Percentiles rank a stretch among this genome's conserved stretches.
Evolutionary conservation across 208 protist genomes (phyloP).

Genomic region (Crithidia mellificae): DNA sequence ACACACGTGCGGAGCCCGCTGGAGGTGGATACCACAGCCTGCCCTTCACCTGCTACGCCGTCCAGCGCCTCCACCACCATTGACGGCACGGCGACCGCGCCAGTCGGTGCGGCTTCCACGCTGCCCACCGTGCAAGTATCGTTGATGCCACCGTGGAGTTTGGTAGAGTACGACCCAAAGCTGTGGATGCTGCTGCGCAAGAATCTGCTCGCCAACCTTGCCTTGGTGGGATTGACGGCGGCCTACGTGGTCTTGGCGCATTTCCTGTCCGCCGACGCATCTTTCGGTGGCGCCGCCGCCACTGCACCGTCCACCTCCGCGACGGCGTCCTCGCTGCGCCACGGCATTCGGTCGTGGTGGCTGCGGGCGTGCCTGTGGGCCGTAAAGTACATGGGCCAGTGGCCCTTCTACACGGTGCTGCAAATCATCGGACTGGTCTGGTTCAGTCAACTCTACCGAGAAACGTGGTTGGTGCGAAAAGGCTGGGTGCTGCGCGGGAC

Average conservation of each 20-base stretch:
- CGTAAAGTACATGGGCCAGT: slow-evolving; percentile 41
- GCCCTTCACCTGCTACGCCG: not conserved
- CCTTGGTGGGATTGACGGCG: slow-evolving; percentile 21
- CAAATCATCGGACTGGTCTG: slow-evolving; percentile 47
- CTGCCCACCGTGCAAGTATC: not conserved
- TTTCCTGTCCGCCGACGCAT: slow-evolving; percentile 2
- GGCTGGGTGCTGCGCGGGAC: slow-evolving; percentile 37
- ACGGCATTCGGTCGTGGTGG: slow-evolving; percentile 14
- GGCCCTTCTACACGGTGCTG: slow-evolving; percentile 43
- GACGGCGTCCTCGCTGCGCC: slow-evolving; percentile 3
- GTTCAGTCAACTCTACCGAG: slow-evolving; percentile 44
- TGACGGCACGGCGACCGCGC: not conserved
- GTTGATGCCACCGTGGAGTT: slow-evolving; percentile 41
- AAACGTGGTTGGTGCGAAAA: slow-evolving; percentile 49
- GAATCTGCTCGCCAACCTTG: slow-evolving; percentile 35
- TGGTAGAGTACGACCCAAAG: slow-evolving; percentile 40
- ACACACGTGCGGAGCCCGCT: not conserved
- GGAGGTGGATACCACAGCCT: not conserved
- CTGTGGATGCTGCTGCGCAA: slow-evolving; percentile 50
- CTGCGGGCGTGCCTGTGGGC: slow-evolving; percentile 26
- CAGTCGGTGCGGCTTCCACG: not conserved
- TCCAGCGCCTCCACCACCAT: not conserved
- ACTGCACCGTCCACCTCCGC: not conserved
- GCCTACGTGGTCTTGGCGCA: slow-evolving; percentile 23
- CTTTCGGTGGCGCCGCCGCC: not conserved